These are phyloP conservation scores for Aspergillus sp. DNA, from an alignment of 2,329 filamentous ascomycete genomes.

Conservation along the genomic window DNA sequence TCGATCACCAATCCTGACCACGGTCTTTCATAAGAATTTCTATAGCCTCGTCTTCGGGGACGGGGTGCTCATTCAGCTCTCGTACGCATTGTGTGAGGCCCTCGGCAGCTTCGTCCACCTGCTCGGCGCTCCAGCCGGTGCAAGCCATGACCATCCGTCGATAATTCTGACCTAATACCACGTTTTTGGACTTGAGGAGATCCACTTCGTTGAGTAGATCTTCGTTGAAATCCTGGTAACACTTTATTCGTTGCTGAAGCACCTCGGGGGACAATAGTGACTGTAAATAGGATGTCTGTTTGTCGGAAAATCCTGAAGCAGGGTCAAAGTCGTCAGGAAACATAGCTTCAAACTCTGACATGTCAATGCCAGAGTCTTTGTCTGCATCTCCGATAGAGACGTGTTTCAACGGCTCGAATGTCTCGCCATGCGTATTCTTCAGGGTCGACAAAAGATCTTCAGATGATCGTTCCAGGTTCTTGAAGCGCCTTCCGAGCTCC, in stretches of 20 bases:
- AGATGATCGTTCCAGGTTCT: slow-evolving; percentile 73
- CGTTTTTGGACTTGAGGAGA: slow-evolving; percentile 73
- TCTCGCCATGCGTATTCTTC: slow-evolving; percentile 47
- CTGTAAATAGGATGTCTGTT: slow-evolving; percentile 45
- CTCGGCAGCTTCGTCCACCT: slow-evolving; percentile 78
- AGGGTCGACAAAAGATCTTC: slow-evolving; percentile 65
- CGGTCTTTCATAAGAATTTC: slow-evolving; percentile 47
- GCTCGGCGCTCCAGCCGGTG: slow-evolving; percentile 72
- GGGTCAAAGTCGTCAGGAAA: slow-evolving; percentile 42
- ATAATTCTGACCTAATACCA: slow-evolving; percentile 84
- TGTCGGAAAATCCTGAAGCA: slow-evolving; percentile 41
- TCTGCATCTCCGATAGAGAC: slow-evolving; percentile 51
- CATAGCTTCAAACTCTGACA: slow-evolving; percentile 33
- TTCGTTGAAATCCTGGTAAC: slow-evolving; percentile 68
- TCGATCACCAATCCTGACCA: slow-evolving; percentile 43
- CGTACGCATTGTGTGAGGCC: slow-evolving; percentile 83
- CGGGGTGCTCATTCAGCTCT: slow-evolving; percentile 62
- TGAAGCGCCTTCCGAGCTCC: slow-evolving; percentile 68
- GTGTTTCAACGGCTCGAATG: slow-evolving; percentile 46
- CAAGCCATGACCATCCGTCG: slow-evolving; percentile 84
- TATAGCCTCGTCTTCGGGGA: slow-evolving; percentile 45
- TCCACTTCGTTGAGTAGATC: slow-evolving; percentile 67
- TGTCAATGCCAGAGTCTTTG: slow-evolving; percentile 38
- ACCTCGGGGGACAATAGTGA: slow-evolving; percentile 60
- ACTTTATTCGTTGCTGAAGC: slow-evolving; percentile 67